Base-by-base conservation (phyloP, 1,284 basidiomycete species). In the Meripilus lineatus region DNA sequence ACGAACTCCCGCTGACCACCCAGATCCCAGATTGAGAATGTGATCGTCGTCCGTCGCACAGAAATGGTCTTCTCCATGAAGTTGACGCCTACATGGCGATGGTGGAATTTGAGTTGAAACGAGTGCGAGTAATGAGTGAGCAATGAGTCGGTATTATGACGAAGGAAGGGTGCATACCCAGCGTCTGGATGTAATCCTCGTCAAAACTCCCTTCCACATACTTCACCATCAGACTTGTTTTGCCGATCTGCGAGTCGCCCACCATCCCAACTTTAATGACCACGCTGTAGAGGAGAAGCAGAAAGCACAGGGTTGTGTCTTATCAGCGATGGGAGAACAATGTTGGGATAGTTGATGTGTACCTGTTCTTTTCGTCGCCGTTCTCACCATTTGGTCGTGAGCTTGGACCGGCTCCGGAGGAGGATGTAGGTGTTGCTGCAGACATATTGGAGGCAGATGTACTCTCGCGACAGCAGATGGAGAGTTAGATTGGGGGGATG, bases 21-120 rank as follows among this genome's bases (percentile, higher is more conserved):
- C 37, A 99, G 72, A 75, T 98, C 95, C 95, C 95, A 98, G 65
- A 99, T 96, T 54, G 93, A 96, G 70, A 99, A 98, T 2, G 93
- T 98, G 69, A 98, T 97, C 46, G 96, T 95, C 43, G 94, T 98
- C 65, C 95, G 87, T 53, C 94, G 84, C 55, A 98, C 95, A 45
- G 89, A 89, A 58, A 98, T 97, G 28, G 93, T 93, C 75, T 96
- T 97, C 74, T 97, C 94, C 94, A 98, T 97, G 67, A 97, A 97
- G 69, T 97, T 97, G 70, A 97, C 94, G 70, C 93, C 89, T 91
- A 50, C 21, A 42, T 38, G 40, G 26, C n/a, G n/a, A n/a, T n/a
- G 38, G 35, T 22, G 28, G 13, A 37, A 41, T 26, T 22, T 35
- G 33, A 38, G 32, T 37, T 25, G 26, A 32, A 23, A 28, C 40